These are phyloP conservation scores for Chrysochromulina parva DNA, from an alignment of 78 protist species.

Conservation along the genomic window DNA sequence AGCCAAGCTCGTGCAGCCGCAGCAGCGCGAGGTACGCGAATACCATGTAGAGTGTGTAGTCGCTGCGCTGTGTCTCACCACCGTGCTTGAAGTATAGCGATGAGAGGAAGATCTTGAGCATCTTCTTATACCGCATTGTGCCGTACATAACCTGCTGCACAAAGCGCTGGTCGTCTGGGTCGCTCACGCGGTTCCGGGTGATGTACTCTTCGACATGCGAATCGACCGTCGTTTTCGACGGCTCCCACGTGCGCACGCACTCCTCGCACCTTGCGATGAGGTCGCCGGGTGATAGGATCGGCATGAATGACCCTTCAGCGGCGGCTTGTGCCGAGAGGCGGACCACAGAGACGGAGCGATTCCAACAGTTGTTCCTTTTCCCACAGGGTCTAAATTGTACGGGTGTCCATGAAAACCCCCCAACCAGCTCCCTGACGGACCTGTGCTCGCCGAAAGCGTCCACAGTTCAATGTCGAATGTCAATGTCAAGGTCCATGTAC, in stretches of 20 bases:
- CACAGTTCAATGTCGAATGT: no score
- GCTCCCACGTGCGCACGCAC: not conserved
- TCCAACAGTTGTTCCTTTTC: no score
- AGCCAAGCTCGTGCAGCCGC: conserved; percentile 2
- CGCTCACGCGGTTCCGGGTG: not conserved
- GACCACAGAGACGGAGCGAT: no score
- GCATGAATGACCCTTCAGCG: no score
- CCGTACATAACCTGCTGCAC: conserved; percentile 2
- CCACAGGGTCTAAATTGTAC: no score
- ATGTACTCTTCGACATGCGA: not conserved
- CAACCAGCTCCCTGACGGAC: no score
- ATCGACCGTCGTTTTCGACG: not conserved
- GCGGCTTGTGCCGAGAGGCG: no score
- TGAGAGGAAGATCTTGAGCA: conserved; percentile 1
- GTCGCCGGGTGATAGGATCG: no score
- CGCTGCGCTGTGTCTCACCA: not conserved
- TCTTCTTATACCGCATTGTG: not conserved
- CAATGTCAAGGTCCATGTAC: no score
- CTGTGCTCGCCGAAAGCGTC: no score
- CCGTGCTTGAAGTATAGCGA: not conserved
- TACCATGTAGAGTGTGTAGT: not conserved
- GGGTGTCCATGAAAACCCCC: no score
- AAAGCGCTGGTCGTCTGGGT: not conserved
- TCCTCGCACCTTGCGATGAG: not conserved
- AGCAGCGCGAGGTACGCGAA: not conserved